Evolutionary conservation across 140 eudicot genomes (phyloP).

Genomic region (Stevia rebaudiana): DNA sequence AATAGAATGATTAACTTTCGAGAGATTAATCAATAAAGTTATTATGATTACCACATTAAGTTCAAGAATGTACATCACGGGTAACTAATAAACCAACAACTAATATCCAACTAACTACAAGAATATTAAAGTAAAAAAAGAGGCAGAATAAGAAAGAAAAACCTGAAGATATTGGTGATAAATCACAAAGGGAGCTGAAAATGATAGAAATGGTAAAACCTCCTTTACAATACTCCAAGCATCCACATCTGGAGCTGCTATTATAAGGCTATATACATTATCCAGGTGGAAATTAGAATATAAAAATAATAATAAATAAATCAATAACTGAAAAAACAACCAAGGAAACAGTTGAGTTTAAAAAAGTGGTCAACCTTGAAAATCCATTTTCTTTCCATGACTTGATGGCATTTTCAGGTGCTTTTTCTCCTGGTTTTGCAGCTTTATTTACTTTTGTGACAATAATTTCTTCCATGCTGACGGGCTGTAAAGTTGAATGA

Average conservation of each 20-base stretch:
- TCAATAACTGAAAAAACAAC: background rate
- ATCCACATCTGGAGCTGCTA: constrained; percentile 83
- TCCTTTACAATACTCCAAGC: constrained; percentile 79
- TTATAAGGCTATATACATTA: constrained; percentile 51
- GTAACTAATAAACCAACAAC: too few species aligned
- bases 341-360: too few species aligned
- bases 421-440: constrained; percentile 71
- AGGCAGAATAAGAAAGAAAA: background rate
- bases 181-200: constrained; percentile 86
- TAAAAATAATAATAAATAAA: background rate
- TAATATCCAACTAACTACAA: too few species aligned
- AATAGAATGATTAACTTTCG: too few species aligned
- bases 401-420: constrained; percentile 50
- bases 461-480: constrained; percentile 40
- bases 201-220: constrained; percentile 70
- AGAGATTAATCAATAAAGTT: too few species aligned
- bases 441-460: constrained; percentile 41
- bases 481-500: constrained; percentile 26
- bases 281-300: constrained; percentile 7
- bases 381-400: constrained; percentile 86
- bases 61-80: too few species aligned
- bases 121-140: background rate
- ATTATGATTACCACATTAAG: too few species aligned
- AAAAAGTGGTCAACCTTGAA: constrained; percentile 48
- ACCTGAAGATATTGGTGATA: constrained; percentile 95